Conservation (phyloP, 164 flowering plant species). For the Magnolia kwangsiensis region DNA sequence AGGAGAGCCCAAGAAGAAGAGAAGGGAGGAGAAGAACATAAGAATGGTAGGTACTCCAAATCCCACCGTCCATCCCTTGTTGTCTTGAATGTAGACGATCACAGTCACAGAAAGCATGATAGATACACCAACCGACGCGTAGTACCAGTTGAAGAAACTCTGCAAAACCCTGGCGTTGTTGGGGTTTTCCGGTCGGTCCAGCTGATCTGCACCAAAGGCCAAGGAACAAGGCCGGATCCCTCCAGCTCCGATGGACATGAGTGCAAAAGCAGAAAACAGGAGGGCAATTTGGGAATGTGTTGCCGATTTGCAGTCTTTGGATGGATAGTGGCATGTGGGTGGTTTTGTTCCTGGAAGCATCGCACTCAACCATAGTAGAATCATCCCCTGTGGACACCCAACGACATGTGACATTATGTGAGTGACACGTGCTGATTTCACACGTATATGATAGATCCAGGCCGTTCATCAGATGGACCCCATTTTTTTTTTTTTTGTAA, state of each 20-base stretch:
- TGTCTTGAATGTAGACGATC: slow-evolving; percentile 46
- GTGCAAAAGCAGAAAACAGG: slow-evolving; percentile 28
- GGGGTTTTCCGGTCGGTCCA: slow-evolving; percentile 21
- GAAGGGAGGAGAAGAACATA: slow-evolving; percentile 26
- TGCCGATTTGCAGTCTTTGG: slow-evolving; percentile 19
- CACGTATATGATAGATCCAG: no score
- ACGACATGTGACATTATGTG: neutral
- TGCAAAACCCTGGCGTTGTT: slow-evolving; percentile 25
- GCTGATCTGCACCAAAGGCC: slow-evolving; percentile 52
- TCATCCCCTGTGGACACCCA: slow-evolving; percentile 35
- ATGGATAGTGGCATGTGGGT: slow-evolving; percentile 5
- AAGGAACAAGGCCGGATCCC: slow-evolving; percentile 48
- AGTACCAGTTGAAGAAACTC: slow-evolving; percentile 62
- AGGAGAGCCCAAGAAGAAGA: slow-evolving; percentile 44
- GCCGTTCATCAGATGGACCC: no score
- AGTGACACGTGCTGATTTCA: neutral
- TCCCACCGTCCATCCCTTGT: slow-evolving; percentile 44
- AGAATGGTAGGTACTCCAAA: slow-evolving; percentile 29
- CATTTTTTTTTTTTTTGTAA: no score
- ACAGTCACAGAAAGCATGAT: slow-evolving; percentile 23
- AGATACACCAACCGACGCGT: slow-evolving; percentile 23
- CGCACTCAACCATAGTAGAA: slow-evolving; percentile 37
- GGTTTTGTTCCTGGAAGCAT: slow-evolving; percentile 34
- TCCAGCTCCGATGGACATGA: slow-evolving; percentile 50
- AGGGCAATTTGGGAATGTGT: slow-evolving; percentile 25